phyloP scores from a whole-genome alignment of 306 rosid species.

The Astragalus glycyphyllos region DNA sequence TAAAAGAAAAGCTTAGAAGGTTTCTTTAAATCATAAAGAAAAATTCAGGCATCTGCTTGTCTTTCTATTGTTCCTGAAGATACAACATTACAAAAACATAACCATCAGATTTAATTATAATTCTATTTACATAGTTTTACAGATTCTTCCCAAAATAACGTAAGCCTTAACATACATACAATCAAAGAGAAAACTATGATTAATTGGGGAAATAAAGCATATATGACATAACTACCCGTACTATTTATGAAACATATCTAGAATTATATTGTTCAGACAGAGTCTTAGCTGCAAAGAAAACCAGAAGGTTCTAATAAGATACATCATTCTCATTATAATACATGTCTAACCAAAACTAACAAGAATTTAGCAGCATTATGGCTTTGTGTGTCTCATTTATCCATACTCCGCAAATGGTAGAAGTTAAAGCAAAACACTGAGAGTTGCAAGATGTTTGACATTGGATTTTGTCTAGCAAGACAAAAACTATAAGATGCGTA shows the following conservation, averaged over 20 bases:
- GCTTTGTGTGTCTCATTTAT: slow-evolving; percentile 1
- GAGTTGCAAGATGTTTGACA: slow-evolving; percentile 21
- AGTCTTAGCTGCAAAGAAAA: slow-evolving; percentile 28
- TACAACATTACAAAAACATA: slow-evolving; percentile 18
- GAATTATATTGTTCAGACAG: slow-evolving; percentile 5
- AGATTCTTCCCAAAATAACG: neutral
- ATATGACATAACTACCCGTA: neutral
- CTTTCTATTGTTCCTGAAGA: slow-evolving; percentile 12
- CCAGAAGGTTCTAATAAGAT: slow-evolving; percentile 11
- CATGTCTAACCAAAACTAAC: slow-evolving; percentile 6
- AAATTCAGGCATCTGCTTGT: slow-evolving; percentile 17
- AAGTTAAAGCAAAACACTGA: slow-evolving; percentile 14
- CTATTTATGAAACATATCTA: neutral
- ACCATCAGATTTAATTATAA: slow-evolving; percentile 7
- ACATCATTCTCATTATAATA: slow-evolving; percentile 5
- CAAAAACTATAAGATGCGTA: no score
- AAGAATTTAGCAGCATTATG: no score
- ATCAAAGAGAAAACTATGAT: neutral
- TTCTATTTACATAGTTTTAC: slow-evolving; percentile 7
- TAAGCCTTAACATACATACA: slow-evolving; percentile 14
- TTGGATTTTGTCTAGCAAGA: neutral
- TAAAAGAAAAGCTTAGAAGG: no score
- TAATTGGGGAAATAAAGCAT: slow-evolving; percentile 33
- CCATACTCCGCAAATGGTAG: neutral
- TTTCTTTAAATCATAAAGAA: slow-evolving; percentile 34